Evolutionary conservation across 768 basidiomycete species (phyloP).

Genomic region (Rubroboletus pulcherrimus): DNA sequence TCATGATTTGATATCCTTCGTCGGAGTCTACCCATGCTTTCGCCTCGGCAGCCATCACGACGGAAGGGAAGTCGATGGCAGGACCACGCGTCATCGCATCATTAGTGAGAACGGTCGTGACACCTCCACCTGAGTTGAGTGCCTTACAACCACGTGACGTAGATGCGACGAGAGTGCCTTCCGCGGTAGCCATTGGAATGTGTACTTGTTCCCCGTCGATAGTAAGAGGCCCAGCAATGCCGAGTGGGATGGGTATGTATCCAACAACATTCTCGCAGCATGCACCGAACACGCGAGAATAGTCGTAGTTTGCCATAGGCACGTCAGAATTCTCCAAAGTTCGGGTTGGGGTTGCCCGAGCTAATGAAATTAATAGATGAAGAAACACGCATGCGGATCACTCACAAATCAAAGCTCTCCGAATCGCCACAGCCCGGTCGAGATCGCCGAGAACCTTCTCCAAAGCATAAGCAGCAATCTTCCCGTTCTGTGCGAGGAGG

Average conservation of each 20-base stretch:
- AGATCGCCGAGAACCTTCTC: conserved; percentile 92
- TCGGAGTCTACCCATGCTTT: conserved; percentile 84
- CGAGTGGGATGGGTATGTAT: conserved; percentile 93
- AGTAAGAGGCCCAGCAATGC: conserved; percentile 92
- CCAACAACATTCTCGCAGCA: conserved; percentile 99
- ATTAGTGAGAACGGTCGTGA: conserved; percentile 85
- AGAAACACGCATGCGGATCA: background rate
- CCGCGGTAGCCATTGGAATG: conserved; percentile 99
- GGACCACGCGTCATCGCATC: conserved; percentile 99
- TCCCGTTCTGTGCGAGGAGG: conserved; percentile 81
- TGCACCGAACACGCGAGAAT: conserved; percentile 88
- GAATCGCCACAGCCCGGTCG: conserved; percentile 81
- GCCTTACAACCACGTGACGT: conserved; percentile 98
- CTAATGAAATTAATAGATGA: conserved; percentile 34
- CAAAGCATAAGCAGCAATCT: conserved; percentile 91
- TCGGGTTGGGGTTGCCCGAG: conserved; percentile 80
- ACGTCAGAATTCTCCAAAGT: conserved; percentile 81
- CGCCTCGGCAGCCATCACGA: conserved; percentile 77
- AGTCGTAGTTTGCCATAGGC: conserved; percentile 86
- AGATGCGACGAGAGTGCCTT: conserved; percentile 96
- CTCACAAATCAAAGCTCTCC: conserved; percentile 89
- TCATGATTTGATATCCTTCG: conserved; percentile 72
- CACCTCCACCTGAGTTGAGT: conserved; percentile 92
- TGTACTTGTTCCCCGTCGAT: conserved; percentile 82
- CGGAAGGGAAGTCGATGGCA: conserved; percentile 90